Evolutionary conservation across 2,329 filamentous ascomycete genomes (phyloP).

Genomic region (Verticillium klebahnii): DNA sequence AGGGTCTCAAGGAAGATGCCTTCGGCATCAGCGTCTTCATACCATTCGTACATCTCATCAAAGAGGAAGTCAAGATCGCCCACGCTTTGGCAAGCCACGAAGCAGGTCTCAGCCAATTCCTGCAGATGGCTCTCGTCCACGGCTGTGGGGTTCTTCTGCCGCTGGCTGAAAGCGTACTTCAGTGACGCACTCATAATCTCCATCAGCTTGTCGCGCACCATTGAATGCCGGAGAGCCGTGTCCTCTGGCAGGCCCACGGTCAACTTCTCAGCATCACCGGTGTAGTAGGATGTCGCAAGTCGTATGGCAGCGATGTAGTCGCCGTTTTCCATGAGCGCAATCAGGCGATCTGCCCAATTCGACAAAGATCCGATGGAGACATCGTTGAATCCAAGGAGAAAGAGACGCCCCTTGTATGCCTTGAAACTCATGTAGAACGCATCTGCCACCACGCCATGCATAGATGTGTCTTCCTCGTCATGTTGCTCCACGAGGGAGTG

Average conservation of each 20-base stretch:
- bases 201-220: conserved; percentile 83
- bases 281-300: conserved; percentile 88
- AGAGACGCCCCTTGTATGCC: conserved; percentile 88
- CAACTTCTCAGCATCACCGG: conserved; percentile 85
- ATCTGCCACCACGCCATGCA: conserved; percentile 95
- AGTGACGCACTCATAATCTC: conserved; percentile 93
- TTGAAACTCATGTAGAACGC: conserved; percentile 98
- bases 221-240: conserved; percentile 64
- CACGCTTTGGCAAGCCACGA: conserved; percentile 76
- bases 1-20: conserved; percentile 82
- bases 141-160: conserved; percentile 41
- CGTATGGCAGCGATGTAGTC: conserved; percentile 90
- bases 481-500: conserved; percentile 80
- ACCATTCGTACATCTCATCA: conserved; percentile 85
- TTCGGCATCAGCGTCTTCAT: conserved; percentile 69
- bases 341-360: conserved; percentile 92
- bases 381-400: conserved; percentile 91
- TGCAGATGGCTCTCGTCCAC: conserved; percentile 58
- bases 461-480: conserved; percentile 78
- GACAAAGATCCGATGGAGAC: conserved; percentile 86
- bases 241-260: conserved; percentile 93
- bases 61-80: conserved; percentile 80
- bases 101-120: conserved; percentile 78
- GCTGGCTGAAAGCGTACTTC: conserved; percentile 77
- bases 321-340: conserved; percentile 94